phyloP scores from a whole-genome alignment of 345 rosid species.

The Populus euphratica region DNA sequence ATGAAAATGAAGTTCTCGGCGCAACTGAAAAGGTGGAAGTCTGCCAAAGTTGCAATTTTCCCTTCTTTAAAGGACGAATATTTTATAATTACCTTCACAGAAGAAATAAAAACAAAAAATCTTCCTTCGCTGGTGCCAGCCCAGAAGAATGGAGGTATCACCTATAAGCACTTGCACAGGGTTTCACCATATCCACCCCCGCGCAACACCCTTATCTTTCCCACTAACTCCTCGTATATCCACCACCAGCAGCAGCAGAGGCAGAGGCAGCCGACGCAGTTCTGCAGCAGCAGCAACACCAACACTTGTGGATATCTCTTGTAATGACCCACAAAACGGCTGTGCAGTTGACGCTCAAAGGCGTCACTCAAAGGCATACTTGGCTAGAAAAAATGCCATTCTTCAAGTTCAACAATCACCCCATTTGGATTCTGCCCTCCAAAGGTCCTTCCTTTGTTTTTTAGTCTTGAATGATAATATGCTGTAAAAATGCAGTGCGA shows the following conservation, averaged over 20 bases:
- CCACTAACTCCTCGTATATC: constrained; percentile 26
- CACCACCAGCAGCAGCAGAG: not conserved
- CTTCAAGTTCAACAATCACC: constrained; percentile 53
- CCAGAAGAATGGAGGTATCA: constrained; percentile 43
- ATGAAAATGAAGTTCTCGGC: too few species aligned
- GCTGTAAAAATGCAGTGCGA: too few species aligned
- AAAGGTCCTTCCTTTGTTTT: constrained; percentile 32
- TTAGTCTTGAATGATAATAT: not conserved
- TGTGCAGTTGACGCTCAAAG: constrained; percentile 12
- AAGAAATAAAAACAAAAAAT: too few species aligned
- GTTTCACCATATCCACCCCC: constrained; percentile 25
- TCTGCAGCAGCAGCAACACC: constrained; percentile 6
- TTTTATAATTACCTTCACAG: too few species aligned
- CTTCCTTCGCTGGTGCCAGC: too few species aligned
- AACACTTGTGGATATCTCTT: not conserved
- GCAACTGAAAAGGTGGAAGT: too few species aligned
- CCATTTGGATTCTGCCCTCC: constrained; percentile 52
- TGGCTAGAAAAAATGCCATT: constrained; percentile 64
- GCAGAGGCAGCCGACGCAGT: constrained; percentile 5
- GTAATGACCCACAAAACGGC: not conserved
- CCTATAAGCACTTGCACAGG: constrained; percentile 20
- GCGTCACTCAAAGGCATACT: constrained; percentile 53
- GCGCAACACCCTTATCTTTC: constrained; percentile 13
- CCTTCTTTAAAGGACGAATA: too few species aligned
- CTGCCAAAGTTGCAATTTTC: too few species aligned